These are phyloP conservation scores for Trametes sp. DNA, from an alignment of 1,284 basidiomycete species.

Conservation along the genomic window DNA sequence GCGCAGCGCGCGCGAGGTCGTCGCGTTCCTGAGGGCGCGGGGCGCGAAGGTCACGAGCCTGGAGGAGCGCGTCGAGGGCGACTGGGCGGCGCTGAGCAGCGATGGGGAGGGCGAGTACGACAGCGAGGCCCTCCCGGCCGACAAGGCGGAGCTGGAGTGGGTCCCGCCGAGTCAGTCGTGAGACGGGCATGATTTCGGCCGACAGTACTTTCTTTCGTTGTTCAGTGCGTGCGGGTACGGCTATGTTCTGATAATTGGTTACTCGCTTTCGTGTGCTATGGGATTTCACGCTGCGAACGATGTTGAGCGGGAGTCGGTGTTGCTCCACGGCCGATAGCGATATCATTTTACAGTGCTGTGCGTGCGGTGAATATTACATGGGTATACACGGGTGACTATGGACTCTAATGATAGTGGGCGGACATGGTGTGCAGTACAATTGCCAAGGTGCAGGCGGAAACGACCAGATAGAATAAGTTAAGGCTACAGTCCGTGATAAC, in stretches of 20 bases:
- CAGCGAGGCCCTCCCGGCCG: conserved; percentile 42
- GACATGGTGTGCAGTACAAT: conserved; percentile 23
- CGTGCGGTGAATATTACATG: conserved; percentile 23
- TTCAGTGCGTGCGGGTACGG: not conserved
- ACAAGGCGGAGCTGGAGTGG: conserved; percentile 48
- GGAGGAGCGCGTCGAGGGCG: conserved; percentile 55
- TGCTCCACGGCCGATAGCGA: conserved; percentile 1
- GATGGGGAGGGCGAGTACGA: conserved; percentile 60
- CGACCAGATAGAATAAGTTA: conserved; percentile 29
- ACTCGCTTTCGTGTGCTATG: not conserved
- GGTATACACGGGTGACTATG: conserved; percentile 29
- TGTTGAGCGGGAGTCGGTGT: not conserved
- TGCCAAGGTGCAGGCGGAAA: conserved; percentile 9
- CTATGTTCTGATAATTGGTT: conserved; percentile 2
- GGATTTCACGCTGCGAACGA: not conserved
- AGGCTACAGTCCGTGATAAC: conserved; percentile 11
- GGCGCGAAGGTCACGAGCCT: conserved; percentile 72
- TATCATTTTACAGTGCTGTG: conserved; percentile 24
- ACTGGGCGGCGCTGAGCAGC: conserved; percentile 70
- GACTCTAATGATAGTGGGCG: conserved; percentile 22
- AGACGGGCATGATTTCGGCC: not conserved
- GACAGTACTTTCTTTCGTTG: not conserved
- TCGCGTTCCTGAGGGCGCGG: conserved; percentile 64
- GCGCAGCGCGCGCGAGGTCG: conserved; percentile 67
- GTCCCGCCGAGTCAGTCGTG: conserved; percentile 39